Base-by-base conservation (phyloP, 768 basidiomycete species). In the Melanogaster broomeanus region DNA sequence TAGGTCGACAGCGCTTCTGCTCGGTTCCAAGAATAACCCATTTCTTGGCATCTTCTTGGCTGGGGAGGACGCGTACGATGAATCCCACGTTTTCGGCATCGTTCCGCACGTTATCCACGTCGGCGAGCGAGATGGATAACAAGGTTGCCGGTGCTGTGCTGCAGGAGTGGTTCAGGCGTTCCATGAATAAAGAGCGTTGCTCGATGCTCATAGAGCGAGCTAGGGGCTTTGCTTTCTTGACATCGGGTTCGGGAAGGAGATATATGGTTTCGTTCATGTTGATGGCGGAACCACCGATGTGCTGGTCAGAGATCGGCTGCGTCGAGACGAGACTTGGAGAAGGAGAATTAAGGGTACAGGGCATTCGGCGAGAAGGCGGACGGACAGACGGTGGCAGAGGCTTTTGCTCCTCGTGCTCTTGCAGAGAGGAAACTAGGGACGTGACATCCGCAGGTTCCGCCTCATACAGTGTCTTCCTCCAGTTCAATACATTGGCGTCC, bases 11-110 rank as follows among this genome's bases (percentile, higher is more conserved):
- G 77, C 75, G n/a, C 22, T 65, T 61, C n/a, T 74, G 66, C 19
- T 82, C 75, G n/a, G 71, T 71, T 27, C 82, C 83, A n/a, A 84
- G 62, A 39, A 84, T 68, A 16, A 85, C 69, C 55, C 81, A 70
- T n/a, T 69, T 77, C 25, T 79, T 70, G 3, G 42, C 43, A 4
- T 66, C 54, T 16, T 54, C 63, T n/a, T 40, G 59, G 28, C 57
- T 37, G 6, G 63, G 62, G 50, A 81, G 71, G 13, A 74, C 60
- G 35, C 74, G 72, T n/a, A 74, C 64, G 53, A 70, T 61, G 41
- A 81, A 78, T 9, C 78, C 77, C 16, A 76, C 60, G 11, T 69
- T 68, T 46, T 67, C 67, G 13, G 82, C 81, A 4, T 72, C 68
- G 5, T 61, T 56, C 38, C 69, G 64, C 24, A 82, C 71, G 19